Evolutionary conservation across 495 filamentous ascomycete species (phyloP).

Genomic region (Daldinia decipiens): DNA sequence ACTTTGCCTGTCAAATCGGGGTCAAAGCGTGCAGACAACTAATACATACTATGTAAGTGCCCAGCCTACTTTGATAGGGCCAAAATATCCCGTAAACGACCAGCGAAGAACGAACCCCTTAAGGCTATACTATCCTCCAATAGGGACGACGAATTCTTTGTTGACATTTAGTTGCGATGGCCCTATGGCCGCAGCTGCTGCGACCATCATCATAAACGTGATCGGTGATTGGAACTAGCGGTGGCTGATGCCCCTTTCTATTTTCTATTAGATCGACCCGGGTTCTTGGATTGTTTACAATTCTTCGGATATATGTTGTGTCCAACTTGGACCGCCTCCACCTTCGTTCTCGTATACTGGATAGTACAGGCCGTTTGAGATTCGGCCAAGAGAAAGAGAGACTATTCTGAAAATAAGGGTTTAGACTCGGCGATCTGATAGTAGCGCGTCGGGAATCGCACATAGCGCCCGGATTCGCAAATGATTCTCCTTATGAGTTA

Average conservation of each 20-base stretch:
- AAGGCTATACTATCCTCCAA: constrained; percentile 22
- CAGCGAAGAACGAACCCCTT: constrained; percentile 18
- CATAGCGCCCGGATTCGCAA: constrained; percentile 16
- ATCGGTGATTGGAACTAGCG: constrained; percentile 36
- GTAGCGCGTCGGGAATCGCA: neutral
- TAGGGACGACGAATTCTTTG: constrained; percentile 30
- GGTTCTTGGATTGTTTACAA: constrained; percentile 16
- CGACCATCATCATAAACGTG: constrained; percentile 33
- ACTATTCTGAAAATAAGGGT: constrained; percentile 2
- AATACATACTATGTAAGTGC: constrained; percentile 11
- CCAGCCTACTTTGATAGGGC: constrained; percentile 34
- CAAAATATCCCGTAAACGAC: constrained; percentile 33
- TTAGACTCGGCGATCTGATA: no score
- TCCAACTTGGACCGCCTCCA: constrained; percentile 7
- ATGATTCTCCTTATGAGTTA: constrained; percentile 21
- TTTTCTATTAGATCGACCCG: constrained; percentile 13
- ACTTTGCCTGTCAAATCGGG: constrained; percentile 25
- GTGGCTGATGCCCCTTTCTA: constrained; percentile 34
- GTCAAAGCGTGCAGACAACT: constrained; percentile 43
- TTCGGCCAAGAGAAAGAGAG: constrained; percentile 18
- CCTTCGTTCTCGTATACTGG: constrained; percentile 28
- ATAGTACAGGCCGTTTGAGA: constrained; percentile 11
- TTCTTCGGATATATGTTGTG: neutral
- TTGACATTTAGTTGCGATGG: constrained; percentile 18
- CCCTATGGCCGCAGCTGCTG: constrained; percentile 35